A percentile compares a stretch with the other conserved stretches of the same genome.
Evolutionary conservation across 441 rosid species (phyloP).

Genomic region (Dalechampia spathulata): DNA sequence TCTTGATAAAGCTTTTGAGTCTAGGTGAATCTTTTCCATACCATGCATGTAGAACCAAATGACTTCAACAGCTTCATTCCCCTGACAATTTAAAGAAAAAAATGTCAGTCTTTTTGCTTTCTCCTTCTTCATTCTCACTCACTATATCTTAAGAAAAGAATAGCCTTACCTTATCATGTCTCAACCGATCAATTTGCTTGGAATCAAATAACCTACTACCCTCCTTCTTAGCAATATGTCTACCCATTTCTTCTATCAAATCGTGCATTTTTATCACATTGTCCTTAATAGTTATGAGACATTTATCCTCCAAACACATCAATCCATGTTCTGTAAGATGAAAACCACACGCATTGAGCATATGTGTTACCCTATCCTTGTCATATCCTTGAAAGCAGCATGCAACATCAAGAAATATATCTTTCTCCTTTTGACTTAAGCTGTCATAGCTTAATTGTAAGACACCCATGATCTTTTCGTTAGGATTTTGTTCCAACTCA

Average conservation of each 20-base stretch:
- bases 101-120: conserved; percentile 2
- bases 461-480: neutral
- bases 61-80: neutral
- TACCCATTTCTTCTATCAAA: conserved; percentile 41
- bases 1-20: neutral
- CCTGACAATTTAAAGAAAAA: neutral
- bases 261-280: conserved; percentile 6
- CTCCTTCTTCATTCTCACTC: neutral
- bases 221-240: conserved; percentile 29
- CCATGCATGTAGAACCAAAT: neutral
- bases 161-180: conserved; percentile 10
- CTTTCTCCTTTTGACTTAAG: neutral
- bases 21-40: neutral
- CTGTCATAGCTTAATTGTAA: conserved; percentile 4
- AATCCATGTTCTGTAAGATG: neutral
- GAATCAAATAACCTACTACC: conserved; percentile 30
- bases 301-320: conserved; percentile 1
- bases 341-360: neutral
- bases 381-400: conserved; percentile 14
- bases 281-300: neutral
- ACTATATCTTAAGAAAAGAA: too few species aligned
- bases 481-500: neutral
- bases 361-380: neutral
- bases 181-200: conserved; percentile 4
- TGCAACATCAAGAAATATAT: conserved; percentile 17